These are phyloP conservation scores for Eudorina sp. DNA, from an alignment of 139 green algal species.

Conservation along the genomic window DNA sequence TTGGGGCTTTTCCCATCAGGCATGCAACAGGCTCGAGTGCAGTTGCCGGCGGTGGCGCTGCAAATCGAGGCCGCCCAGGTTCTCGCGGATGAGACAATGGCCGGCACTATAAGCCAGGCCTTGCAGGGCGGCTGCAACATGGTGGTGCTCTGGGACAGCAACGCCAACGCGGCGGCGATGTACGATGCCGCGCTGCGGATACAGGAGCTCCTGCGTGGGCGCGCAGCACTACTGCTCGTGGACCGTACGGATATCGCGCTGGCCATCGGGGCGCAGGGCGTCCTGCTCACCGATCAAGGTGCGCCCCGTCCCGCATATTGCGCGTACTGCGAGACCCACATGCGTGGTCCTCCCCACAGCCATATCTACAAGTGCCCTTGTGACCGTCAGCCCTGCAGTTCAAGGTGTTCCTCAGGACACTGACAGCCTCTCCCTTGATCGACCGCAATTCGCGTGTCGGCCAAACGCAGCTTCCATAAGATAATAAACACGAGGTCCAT, in stretches of 20 bases:
- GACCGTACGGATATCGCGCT: slow-evolving; percentile 92
- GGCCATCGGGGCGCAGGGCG: slow-evolving; percentile 87
- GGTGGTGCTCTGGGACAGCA: slow-evolving; percentile 77
- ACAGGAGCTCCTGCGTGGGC: slow-evolving; percentile 79
- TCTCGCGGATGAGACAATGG: slow-evolving; percentile 35
- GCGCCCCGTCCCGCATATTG: too few relatives aligned
- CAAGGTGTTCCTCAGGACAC: too few relatives aligned
- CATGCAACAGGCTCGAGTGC: slow-evolving; percentile 72
- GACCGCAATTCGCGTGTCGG: too few relatives aligned
- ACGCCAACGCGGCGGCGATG: slow-evolving; percentile 70
- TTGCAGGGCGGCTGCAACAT: slow-evolving; percentile 66
- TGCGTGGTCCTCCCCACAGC: too few relatives aligned
- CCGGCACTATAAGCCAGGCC: slow-evolving; percentile 38
- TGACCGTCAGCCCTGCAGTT: too few relatives aligned
- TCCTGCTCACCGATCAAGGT: slow-evolving; percentile 84
- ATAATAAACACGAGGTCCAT: too few relatives aligned
- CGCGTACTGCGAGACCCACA: too few relatives aligned
- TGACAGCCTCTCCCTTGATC: too few relatives aligned
- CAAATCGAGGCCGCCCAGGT: slow-evolving; percentile 61
- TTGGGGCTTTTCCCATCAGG: slow-evolving; percentile 74
- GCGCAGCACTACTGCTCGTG: slow-evolving; percentile 85
- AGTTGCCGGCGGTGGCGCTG: slow-evolving; percentile 81
- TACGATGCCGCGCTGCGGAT: slow-evolving; percentile 87
- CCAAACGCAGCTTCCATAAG: too few relatives aligned
- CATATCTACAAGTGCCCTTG: too few relatives aligned